A percentile compares a stretch with the other conserved stretches of the same genome.
Conservation (phyloP, 1,284 basidiomycete species). For the Naganishia sp. region DNA sequence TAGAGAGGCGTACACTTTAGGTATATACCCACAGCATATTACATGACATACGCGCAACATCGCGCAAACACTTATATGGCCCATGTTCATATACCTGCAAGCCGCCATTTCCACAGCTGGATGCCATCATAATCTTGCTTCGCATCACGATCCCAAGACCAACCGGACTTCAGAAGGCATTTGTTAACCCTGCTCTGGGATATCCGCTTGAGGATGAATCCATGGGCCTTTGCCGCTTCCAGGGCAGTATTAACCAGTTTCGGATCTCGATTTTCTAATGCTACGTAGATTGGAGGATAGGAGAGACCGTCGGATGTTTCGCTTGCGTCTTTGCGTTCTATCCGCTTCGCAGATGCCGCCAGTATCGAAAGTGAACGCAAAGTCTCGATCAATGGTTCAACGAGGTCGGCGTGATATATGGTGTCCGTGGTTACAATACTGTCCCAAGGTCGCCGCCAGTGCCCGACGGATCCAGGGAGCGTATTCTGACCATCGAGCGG, state of each 20-base stretch:
- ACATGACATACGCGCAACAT: background rate
- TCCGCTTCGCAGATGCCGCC: background rate
- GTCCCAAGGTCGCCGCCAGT: slow-evolving; percentile 64
- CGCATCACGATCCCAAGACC: slow-evolving; percentile 45
- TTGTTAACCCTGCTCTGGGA: slow-evolving; percentile 64
- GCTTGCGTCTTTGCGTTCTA: background rate
- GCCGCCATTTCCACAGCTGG: slow-evolving; percentile 47
- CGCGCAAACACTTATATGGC: background rate
- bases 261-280: slow-evolving; percentile 76
- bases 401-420: slow-evolving; percentile 67
- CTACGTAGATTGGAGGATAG: slow-evolving; percentile 63
- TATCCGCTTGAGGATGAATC: slow-evolving; percentile 64
- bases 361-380: slow-evolving; percentile 59
- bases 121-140: slow-evolving; percentile 49
- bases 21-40: background rate
- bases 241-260: slow-evolving; percentile 64
- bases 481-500: background rate
- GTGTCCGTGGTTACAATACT: slow-evolving; percentile 84
- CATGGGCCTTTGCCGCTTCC: slow-evolving; percentile 56
- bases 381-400: slow-evolving; percentile 70
- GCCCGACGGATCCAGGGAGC: slow-evolving; percentile 40
- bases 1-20: background rate
- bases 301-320: slow-evolving; percentile 25
- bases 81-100: background rate
- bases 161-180: slow-evolving; percentile 61